Evolutionary conservation across 2,329 filamentous ascomycete species (phyloP), one percentile per base, ranked within the genome.

Genomic region (Trichoderma koningiopsis): DNA sequence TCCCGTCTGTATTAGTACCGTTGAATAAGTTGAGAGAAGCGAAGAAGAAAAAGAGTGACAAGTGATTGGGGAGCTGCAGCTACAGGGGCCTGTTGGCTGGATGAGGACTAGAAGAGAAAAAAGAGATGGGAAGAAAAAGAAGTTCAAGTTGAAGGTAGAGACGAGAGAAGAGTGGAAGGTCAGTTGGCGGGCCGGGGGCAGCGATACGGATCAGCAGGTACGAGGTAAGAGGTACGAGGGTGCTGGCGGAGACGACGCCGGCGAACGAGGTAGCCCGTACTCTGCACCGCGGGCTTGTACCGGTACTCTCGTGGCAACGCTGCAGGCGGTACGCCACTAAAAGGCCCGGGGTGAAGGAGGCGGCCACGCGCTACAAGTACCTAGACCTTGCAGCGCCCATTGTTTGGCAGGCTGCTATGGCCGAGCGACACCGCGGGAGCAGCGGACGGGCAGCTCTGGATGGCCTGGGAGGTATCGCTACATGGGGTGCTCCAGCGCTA

Each of bases 1-100:
- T 58, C 37, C 64, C 55, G 24, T 58, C n/a, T 33, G 64, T 67
- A 67, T 67, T 67, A 67, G 64, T 67, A 67, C 37, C 55, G 64
- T 67, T 52, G 64, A 49, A 67, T 29, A 57, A 10, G 37, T 49
- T 8, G 27, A 49, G 59, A 49, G 40, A 63, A 35, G 40, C 29
- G 14, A 52, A 47, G 47, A 52, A 35, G 43, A 53, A 40, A 68
- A 68, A 68, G 65, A 68, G 65, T 35, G 65, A 68, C 65, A 27
- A 68, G 65, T 61, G 65, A 57, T 68, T 68, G 57, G 65, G 63
- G 57, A 68, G 56, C 65, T 68, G 65, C 65, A 53, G 65, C 43
- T 68, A 56, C 65, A 68, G 65, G 65, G 65, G 47, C 49, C 47
- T 0, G 10, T 61, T 60, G 43, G 53, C 58, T 68, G 24, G 47